A percentile compares a stretch with the other conserved stretches of the same genome.
These are phyloP conservation scores for Floccularia luteovirens DNA, from an alignment of 768 basidiomycete species.

Conservation along the genomic window DNA sequence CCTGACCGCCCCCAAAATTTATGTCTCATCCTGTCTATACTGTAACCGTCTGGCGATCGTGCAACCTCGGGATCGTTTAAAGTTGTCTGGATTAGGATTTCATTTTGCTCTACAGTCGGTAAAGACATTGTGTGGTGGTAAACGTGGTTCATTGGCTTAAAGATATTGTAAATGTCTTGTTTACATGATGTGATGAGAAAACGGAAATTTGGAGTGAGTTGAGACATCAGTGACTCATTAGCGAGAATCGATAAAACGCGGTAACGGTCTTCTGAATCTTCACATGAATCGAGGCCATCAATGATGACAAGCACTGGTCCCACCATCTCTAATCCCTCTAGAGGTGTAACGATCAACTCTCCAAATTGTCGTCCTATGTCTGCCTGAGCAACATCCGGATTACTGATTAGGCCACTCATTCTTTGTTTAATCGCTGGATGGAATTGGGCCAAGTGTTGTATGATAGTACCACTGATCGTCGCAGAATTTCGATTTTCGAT, in stretches of 20 bases:
- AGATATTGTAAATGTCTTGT: slow-evolving; percentile 13
- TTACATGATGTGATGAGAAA: slow-evolving; percentile 20
- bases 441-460: slow-evolving; percentile 21
- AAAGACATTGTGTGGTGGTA: neutral
- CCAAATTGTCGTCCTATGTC: slow-evolving; percentile 14
- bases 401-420: slow-evolving; percentile 3
- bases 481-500: slow-evolving; percentile 9
- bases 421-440: slow-evolving; percentile 8
- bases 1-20: neutral
- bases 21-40: neutral
- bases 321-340: slow-evolving; percentile 10
- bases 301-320: slow-evolving; percentile 25
- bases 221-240: slow-evolving; percentile 1
- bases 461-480: slow-evolving; percentile 23
- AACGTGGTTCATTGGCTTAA: neutral
- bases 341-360: slow-evolving; percentile 18
- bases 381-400: slow-evolving; percentile 1
- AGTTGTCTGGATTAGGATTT: neutral
- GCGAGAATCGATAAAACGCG: slow-evolving; percentile 1
- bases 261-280: slow-evolving; percentile 4
- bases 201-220: slow-evolving; percentile 15
- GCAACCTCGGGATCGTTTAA: neutral
- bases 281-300: slow-evolving; percentile 22
- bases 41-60: neutral
- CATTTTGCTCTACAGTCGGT: neutral